Conservation (phyloP, 2,329 filamentous ascomycete genomes). For the Epichloe gansuensis region DNA sequence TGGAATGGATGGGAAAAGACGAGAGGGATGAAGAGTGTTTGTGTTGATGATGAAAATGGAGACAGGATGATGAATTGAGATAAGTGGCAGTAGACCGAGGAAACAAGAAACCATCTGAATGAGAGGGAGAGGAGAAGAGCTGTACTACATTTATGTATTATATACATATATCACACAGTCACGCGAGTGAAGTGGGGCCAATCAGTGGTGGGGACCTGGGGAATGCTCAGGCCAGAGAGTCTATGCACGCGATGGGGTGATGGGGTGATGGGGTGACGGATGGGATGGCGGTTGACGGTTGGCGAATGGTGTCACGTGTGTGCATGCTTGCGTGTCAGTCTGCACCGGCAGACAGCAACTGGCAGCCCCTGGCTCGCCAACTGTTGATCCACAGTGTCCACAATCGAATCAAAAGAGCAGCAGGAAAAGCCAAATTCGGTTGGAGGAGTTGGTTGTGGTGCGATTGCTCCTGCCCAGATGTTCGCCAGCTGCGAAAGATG, state of each 20-base stretch:
- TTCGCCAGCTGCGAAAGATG: not conserved
- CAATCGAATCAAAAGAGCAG: too few relatives aligned
- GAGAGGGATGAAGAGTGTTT: not conserved
- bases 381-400: too few relatives aligned
- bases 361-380: not conserved
- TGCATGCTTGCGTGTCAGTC: not conserved
- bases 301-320: not conserved
- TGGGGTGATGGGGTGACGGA: not conserved
- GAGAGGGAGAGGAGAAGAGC: conserved; percentile 7
- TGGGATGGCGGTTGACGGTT: not conserved
- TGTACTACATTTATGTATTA: conserved; percentile 4
- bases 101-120: not conserved
- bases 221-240: too few relatives aligned
- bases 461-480: too few relatives aligned
- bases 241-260: too few relatives aligned
- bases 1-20: not conserved
- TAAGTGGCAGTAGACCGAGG: not conserved
- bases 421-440: too few relatives aligned
- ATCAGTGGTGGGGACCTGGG: conserved; percentile 4
- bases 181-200: conserved; percentile 12
- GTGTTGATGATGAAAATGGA: conserved; percentile 2
- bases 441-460: too few relatives aligned
- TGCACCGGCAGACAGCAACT: not conserved
- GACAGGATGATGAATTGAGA: conserved; percentile 4
- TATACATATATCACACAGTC: conserved; percentile 12